Evolutionary conservation across 2,329 filamentous ascomycete genomes (phyloP).

Genomic region (Aspergillus fumigatiaffinis): DNA sequence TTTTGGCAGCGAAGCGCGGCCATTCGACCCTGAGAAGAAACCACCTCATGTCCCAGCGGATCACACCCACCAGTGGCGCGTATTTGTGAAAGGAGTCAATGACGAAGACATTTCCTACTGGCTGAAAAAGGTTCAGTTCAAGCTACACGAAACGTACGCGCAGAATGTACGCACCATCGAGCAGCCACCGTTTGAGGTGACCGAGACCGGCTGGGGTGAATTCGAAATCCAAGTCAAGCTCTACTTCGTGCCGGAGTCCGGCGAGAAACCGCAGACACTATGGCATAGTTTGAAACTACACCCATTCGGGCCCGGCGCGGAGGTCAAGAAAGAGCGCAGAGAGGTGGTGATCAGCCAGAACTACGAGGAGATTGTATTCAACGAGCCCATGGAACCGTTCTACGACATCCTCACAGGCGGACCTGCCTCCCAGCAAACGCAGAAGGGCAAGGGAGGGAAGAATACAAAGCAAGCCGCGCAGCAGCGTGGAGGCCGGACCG

Average conservation of each 20-base stretch:
- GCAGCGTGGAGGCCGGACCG: conserved; percentile 60
- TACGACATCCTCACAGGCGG: conserved; percentile 81
- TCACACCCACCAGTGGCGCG: conserved; percentile 95
- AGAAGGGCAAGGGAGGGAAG: conserved; percentile 57
- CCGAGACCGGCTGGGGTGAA: conserved; percentile 95
- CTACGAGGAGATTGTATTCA: conserved; percentile 94
- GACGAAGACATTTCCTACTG: conserved; percentile 91
- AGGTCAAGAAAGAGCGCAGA: conserved; percentile 64
- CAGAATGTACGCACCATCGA: conserved; percentile 86
- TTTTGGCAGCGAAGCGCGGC: conserved; percentile 74
- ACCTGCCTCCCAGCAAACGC: conserved; percentile 45
- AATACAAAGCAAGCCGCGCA: conserved; percentile 44
- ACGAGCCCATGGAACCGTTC: conserved; percentile 90
- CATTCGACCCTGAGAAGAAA: conserved; percentile 72
- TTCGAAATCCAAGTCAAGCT: conserved; percentile 95
- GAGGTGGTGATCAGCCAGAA: conserved; percentile 71
- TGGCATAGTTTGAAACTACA: conserved; percentile 91
- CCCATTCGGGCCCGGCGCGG: conserved; percentile 75
- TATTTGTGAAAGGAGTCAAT: conserved; percentile 87
- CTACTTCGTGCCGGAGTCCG: conserved; percentile 82
- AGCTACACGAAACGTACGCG: conserved; percentile 93
- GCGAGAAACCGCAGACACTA: conserved; percentile 92
- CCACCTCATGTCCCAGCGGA: conserved; percentile 74
- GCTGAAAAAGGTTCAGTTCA: conserved; percentile 96
- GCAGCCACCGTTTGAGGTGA: conserved; percentile 74